Evolutionary conservation across 108 stramenopile species (phyloP), one percentile per base, ranked within the genome.

Genomic region (Seminavis robusta): DNA sequence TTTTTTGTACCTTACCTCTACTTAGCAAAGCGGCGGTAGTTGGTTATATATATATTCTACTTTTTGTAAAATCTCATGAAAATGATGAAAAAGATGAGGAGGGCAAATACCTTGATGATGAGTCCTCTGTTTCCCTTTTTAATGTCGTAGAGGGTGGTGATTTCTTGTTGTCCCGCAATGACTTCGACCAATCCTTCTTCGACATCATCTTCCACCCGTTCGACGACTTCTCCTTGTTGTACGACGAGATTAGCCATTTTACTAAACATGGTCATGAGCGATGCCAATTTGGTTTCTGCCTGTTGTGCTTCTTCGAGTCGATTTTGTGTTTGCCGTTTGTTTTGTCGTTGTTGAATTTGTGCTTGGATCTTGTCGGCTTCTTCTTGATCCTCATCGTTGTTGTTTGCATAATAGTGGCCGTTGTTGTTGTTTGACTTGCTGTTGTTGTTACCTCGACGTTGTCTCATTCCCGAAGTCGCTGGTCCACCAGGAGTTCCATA

Each of bases 191-290:
- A 61, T 19, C 87, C 88, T 17, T 77, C 74, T 62, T 88, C 92
- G 8, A 90, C 88, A 48, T 94, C 92, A 66, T 94, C 92, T 65
- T 94, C 92, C 24, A 94, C 79, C 56, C 86, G 81, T 57, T 86
- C 86, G 46, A 94, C 49, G 4, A 73, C 71, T 65, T 94, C 92
- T 0, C 82, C 83, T 73, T 89, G 88, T 43, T 85, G 74, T 7
- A 39, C 40, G 38, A 88, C 83, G 52, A 78, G 36, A 27, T 27
- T 67, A 36, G 87, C 80, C 87, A 92, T 89, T 71, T 92, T 88
- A 27, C 83, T 61, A 67, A 86, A 92, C 79, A 92, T 63, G 29
- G 64, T 57, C 7, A 75, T 73, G 24, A 92, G 52, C 52, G 84
- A 77, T 16, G 77, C 83, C 52, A 92, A 60, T 29, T 58, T 62